Evolutionary conservation across 768 basidiomycete species (phyloP).

Genomic region (Boletus rufocinnamomeus): DNA sequence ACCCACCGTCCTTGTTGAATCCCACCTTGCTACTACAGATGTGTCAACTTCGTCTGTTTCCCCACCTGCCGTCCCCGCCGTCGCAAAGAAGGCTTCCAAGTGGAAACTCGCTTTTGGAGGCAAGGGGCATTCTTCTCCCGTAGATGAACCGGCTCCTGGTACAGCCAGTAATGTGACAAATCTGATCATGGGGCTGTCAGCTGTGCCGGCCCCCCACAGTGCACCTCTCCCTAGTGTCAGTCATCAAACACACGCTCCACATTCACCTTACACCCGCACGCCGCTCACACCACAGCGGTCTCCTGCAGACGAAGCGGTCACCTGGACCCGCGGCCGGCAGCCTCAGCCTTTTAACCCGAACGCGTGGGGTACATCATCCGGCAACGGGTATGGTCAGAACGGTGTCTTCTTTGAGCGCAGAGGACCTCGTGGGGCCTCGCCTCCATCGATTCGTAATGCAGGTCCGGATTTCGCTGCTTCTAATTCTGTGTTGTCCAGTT

Average conservation of each 20-base stretch:
- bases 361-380: constrained; percentile 24
- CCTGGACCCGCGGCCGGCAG: constrained; percentile 54
- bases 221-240: background rate
- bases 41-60: constrained; percentile 24
- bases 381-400: constrained; percentile 10
- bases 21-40: constrained; percentile 18
- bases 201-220: constrained; percentile 14
- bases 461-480: constrained; percentile 52
- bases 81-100: constrained; percentile 77
- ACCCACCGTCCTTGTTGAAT: constrained; percentile 39
- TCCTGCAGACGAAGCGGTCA: constrained; percentile 44
- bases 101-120: constrained; percentile 52
- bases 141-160: constrained; percentile 45
- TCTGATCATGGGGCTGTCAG: constrained; percentile 62
- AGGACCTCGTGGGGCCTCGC: constrained; percentile 53
- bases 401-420: constrained; percentile 34
- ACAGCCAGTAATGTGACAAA: constrained; percentile 79
- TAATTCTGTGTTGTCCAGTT: constrained; percentile 58
- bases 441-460: constrained; percentile 58
- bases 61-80: constrained; percentile 38
- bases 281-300: constrained; percentile 37
- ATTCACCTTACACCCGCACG: constrained; percentile 31
- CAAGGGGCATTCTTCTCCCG: constrained; percentile 52
- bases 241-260: constrained; percentile 15
- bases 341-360: constrained; percentile 24